Base-by-base conservation (phyloP, 345 rosid genomes). In the Heritiera fomes region DNA sequence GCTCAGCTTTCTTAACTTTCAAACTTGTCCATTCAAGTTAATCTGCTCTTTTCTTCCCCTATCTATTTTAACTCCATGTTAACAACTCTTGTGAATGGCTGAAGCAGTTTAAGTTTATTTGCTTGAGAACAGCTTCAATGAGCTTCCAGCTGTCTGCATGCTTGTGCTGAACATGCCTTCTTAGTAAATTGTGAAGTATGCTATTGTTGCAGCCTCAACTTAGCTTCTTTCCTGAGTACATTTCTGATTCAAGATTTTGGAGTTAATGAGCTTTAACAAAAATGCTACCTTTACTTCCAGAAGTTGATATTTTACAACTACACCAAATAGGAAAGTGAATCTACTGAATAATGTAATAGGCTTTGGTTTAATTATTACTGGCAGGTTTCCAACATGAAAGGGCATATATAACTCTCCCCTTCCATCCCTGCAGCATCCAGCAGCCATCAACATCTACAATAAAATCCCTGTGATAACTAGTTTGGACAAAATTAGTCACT, bases 401-500 rank as follows among this genome's bases (percentile, higher is more conserved):
- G 60, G 94, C 97, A 79, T 79, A 82, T 3, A 88, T 74, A 13
- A 91, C 82, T 77, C 90, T 87, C 8, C 98, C 98, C 77, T 94
- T 94, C 98, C 98, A 94, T 6, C 95, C 94, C 69, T 85, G 94
- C 45, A 94, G 87, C 91, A 94, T 81, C 97, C 97, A 94, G 0
- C 80, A 79, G 50, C 87, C 89, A 83, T 94, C 91, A 30, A 78
- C 85, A 67, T 91, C 95, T 1, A 91, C 77, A 49, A 88, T 80
- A n/a, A 91, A 94, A 75, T 94, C 97, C 62, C 65, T 81, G 47
- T 92, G 90, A 70, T 91, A 93, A 45, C 77, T 79, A 15, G 81
- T 15, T 73, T 78, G 86, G 77, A 88, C 90, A 20, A 76, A 78
- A 0, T 61, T 74, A 77, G 76, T 90, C 70, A 85, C 89, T 58